Percentiles rank a stretch among this genome's conserved stretches.
phyloP scores from a whole-genome alignment of 495 filamentous ascomycete species.

The Lophiotrema nucula region DNA sequence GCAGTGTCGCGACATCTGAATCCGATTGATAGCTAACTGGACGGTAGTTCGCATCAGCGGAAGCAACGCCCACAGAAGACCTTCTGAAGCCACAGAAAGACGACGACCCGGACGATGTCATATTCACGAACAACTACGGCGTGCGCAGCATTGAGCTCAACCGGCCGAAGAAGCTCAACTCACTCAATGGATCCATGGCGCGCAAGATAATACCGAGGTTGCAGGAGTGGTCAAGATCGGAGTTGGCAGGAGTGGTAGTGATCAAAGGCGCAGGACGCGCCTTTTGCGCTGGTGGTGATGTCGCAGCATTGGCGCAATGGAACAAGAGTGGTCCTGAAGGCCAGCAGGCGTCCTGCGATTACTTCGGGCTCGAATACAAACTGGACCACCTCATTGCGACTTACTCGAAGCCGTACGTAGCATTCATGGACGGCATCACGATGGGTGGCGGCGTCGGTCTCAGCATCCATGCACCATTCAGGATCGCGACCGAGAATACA shows the following conservation, averaged over 20 bases:
- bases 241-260: slow-evolving; percentile 87
- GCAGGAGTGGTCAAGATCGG: slow-evolving; percentile 88
- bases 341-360: slow-evolving; percentile 67
- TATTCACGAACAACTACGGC: slow-evolving; percentile 84
- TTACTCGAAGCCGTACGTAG: slow-evolving; percentile 87
- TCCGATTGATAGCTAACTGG: not conserved
- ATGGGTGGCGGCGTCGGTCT: slow-evolving; percentile 98
- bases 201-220: slow-evolving; percentile 85
- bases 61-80: slow-evolving; percentile 27
- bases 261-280: slow-evolving; percentile 85
- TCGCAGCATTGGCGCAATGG: slow-evolving; percentile 68
- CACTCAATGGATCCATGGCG: slow-evolving; percentile 89
- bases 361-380: slow-evolving; percentile 89
- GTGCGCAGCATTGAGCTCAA: slow-evolving; percentile 93
- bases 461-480: slow-evolving; percentile 89
- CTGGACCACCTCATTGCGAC: slow-evolving; percentile 96
- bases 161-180: slow-evolving; percentile 84
- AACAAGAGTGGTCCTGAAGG: slow-evolving; percentile 69
- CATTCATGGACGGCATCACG: slow-evolving; percentile 96
- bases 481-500: slow-evolving; percentile 93
- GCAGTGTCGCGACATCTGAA: slow-evolving; percentile 15
- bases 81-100: slow-evolving; percentile 40
- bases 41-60: slow-evolving; percentile 35
- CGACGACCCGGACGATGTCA: slow-evolving; percentile 85
- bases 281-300: slow-evolving; percentile 93